phyloP scores from a whole-genome alignment of 1,139 yeast genomes.

The Candida dubliniensis region DNA sequence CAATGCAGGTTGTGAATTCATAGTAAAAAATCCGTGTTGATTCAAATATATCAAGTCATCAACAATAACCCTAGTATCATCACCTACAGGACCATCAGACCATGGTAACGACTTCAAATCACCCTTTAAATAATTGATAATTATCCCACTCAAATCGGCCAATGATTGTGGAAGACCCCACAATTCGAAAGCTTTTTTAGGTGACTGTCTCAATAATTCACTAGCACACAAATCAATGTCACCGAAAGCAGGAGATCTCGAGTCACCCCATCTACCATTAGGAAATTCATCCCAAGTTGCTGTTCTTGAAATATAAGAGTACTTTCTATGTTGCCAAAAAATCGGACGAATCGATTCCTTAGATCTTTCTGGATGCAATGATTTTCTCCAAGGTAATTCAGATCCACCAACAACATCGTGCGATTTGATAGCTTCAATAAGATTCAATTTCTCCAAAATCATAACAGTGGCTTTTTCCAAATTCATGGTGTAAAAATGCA shows the following conservation, averaged over 20 bases:
- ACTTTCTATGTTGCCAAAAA: conserved; percentile 94
- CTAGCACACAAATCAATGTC: conserved; percentile 80
- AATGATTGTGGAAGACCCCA: conserved; percentile 80
- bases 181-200: conserved; percentile 72
- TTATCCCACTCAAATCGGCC: conserved; percentile 60
- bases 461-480: conserved; percentile 86
- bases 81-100: conserved; percentile 88
- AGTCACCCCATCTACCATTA: conserved; percentile 94
- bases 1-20: conserved; percentile 94
- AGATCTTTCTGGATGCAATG: conserved; percentile 76
- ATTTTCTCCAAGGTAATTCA: conserved; percentile 84
- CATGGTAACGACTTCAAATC: conserved; percentile 81
- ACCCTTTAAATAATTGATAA: conserved; percentile 67
- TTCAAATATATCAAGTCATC: conserved; percentile 63
- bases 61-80: conserved; percentile 69
- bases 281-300: conserved; percentile 96
- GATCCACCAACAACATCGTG: conserved; percentile 42
- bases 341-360: conserved; percentile 90
- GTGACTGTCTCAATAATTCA: conserved; percentile 75
- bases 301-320: conserved; percentile 85
- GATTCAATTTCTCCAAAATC: conserved; percentile 74
- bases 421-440: conserved; percentile 48
- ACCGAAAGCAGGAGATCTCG: conserved; percentile 91
- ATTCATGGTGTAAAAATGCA: conserved; percentile 96
- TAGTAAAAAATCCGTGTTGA: conserved; percentile 67